phyloP scores from a whole-genome alignment of 441 rosid genomes.

The Gossypium davidsonii region DNA sequence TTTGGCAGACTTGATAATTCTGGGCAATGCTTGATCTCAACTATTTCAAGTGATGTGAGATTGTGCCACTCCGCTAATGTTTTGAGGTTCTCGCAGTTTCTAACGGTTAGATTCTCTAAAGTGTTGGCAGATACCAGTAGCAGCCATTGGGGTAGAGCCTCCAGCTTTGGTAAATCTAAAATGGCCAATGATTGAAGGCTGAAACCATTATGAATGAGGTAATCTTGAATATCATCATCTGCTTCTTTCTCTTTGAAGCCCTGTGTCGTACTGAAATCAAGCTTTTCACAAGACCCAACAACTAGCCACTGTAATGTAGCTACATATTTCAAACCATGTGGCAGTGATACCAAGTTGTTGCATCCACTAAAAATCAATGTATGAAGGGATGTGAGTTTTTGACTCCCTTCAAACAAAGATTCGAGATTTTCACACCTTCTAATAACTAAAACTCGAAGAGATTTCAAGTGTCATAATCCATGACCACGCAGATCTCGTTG shows the following conservation, averaged over 20 bases:
- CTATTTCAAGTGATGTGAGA: background rate
- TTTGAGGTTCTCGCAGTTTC: background rate
- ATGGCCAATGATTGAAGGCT: background rate
- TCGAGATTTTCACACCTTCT: background rate
- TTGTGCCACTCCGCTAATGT: background rate
- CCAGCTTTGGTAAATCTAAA: background rate
- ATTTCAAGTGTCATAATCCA: background rate
- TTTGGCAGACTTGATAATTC: background rate
- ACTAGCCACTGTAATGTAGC: background rate
- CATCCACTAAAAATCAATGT: background rate
- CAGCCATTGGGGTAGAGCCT: background rate
- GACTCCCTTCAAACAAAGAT: background rate
- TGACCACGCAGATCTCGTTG: background rate
- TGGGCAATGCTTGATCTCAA: background rate
- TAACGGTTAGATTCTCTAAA: background rate
- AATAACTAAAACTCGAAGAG: background rate
- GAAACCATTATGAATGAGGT: background rate
- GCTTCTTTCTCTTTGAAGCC: background rate
- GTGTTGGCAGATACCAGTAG: background rate
- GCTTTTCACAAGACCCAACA: background rate
- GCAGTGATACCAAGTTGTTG: background rate
- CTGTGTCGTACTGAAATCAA: background rate
- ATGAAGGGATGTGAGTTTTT: background rate
- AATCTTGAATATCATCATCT: no score
- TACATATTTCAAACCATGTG: background rate